phyloP scores from a whole-genome alignment of 1,284 basidiomycete species.

The Trametes hirsuta region DNA sequence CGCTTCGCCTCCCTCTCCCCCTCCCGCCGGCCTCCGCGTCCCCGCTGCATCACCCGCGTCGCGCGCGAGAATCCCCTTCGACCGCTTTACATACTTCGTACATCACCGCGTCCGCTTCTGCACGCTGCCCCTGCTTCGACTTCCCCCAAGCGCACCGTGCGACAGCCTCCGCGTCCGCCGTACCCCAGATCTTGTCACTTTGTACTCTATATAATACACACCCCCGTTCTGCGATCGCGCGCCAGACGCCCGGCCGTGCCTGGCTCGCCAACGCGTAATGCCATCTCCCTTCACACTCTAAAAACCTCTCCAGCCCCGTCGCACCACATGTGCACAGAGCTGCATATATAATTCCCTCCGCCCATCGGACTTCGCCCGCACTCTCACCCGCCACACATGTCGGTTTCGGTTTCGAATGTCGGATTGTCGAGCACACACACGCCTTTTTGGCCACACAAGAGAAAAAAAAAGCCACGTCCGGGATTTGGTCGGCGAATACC shows the following conservation, averaged over 20 bases:
- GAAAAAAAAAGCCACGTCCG: neutral
- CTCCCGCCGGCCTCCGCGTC: neutral
- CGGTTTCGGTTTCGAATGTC: too few relatives aligned
- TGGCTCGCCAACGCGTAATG: constrained; percentile 13
- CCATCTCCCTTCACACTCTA: constrained; percentile 23
- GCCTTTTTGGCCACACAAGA: neutral
- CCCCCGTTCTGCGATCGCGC: constrained; percentile 21
- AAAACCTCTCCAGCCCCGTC: constrained; percentile 4
- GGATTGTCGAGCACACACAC: neutral
- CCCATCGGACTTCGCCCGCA: constrained; percentile 4
- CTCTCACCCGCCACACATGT: neutral
- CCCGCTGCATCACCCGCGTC: neutral
- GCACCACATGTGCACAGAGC: constrained; percentile 6
- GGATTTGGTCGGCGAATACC: neutral
- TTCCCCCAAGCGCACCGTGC: neutral
- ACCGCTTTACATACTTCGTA: constrained; percentile 20
- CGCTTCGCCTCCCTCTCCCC: neutral
- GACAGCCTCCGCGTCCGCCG: constrained; percentile 14
- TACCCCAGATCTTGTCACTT: constrained; percentile 22
- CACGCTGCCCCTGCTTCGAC: neutral
- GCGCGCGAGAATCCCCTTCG: neutral
- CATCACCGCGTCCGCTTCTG: constrained; percentile 5
- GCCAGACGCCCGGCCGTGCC: constrained; percentile 18
- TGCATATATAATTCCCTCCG: neutral
- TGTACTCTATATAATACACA: constrained; percentile 2